A percentile compares a stretch with the other conserved stretches of the same genome.
Conservation (phyloP, 805 yeast genomes). For the Yarrowia alimentaria region DNA sequence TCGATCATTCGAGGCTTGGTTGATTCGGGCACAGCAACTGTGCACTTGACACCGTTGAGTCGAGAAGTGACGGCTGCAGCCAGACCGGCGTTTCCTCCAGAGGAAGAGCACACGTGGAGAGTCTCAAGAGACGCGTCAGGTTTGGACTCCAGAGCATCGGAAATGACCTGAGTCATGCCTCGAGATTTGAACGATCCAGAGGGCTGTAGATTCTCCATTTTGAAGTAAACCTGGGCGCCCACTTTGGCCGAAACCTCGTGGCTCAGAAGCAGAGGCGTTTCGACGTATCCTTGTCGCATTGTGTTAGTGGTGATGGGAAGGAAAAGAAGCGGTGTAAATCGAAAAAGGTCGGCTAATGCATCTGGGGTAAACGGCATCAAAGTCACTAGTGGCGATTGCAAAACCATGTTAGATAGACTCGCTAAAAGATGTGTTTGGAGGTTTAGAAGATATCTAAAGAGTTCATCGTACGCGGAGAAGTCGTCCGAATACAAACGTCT, state of each 20-base stretch:
- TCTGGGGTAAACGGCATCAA: too few relatives aligned
- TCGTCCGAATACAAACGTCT: too few relatives aligned
- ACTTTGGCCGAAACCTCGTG: conserved; percentile 66
- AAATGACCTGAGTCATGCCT: conserved; percentile 57
- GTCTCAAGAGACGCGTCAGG: conserved; percentile 25
- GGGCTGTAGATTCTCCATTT: conserved; percentile 85
- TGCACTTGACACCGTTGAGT: conserved; percentile 53
- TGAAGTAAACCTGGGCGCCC: conserved; percentile 67
- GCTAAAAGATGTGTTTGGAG: too few relatives aligned
- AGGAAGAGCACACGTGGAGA: conserved; percentile 67
- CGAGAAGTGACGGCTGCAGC: conserved; percentile 91
- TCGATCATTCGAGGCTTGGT: conserved; percentile 49
- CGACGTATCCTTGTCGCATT: conserved; percentile 28
- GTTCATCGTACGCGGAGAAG: too few relatives aligned
- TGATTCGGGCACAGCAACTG: conserved; percentile 59
- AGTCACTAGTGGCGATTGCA: too few relatives aligned
- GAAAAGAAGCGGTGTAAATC: not conserved
- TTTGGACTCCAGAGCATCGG: conserved; percentile 51
- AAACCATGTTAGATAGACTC: too few relatives aligned
- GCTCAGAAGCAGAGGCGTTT: conserved; percentile 71
- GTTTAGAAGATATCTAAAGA: too few relatives aligned
- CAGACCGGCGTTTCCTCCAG: conserved; percentile 97
- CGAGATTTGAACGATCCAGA: conserved; percentile 87
- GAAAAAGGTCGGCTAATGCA: too few relatives aligned
- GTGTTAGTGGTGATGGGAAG: not conserved